Base-by-base conservation (phyloP, 768 basidiomycete species). In the Hemileccinum impolitum region DNA sequence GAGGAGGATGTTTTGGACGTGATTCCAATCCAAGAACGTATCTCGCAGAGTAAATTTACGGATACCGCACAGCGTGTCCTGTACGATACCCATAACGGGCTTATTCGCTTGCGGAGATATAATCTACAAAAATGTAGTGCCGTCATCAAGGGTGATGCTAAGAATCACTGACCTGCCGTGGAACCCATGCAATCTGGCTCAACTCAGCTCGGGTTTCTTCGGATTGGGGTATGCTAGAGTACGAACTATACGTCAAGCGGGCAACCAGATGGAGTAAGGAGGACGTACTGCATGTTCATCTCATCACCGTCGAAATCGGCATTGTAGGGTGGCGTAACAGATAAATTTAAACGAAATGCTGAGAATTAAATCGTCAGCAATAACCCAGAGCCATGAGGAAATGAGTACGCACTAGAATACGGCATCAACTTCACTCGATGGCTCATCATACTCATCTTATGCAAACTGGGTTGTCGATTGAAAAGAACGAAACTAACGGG, bases 391-490 rank as follows among this genome's bases (percentile, higher is more conserved):
- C 28, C 17, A 25, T 21, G 50, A 43, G 9, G 17, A 6, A 8
- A 48, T 32, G 18, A 45, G 2, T 8, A 79, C 92, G 67, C 61
- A 94, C 92, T 98, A 18, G 94, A 98, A 70, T 98, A 97, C 12
- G 91, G 90, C 94, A 98, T 96, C 52, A 98, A 73, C 62, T 89
- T 92, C 26, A 98, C 90, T 31, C 94, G 84, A 73, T 98, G 96
- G 69, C 90, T 90, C 96, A 98, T 98, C 96, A 98, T 98, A 77
- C 93, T 95, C 96, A 98, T 98, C 71, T 99, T 99, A 70, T 99
- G 96, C 69, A 98, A 71, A 79, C 85, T 90, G 11, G 96, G 96
- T 65, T 99, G 96, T 45, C 96, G 94, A 68, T 99, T 98, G 75
- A 99, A 98, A 45, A 99, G 73, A 49, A 68, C 57, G 42, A 62